Conservation (phyloP, 306 rosid species). For the Cucurbita maxima region DNA sequence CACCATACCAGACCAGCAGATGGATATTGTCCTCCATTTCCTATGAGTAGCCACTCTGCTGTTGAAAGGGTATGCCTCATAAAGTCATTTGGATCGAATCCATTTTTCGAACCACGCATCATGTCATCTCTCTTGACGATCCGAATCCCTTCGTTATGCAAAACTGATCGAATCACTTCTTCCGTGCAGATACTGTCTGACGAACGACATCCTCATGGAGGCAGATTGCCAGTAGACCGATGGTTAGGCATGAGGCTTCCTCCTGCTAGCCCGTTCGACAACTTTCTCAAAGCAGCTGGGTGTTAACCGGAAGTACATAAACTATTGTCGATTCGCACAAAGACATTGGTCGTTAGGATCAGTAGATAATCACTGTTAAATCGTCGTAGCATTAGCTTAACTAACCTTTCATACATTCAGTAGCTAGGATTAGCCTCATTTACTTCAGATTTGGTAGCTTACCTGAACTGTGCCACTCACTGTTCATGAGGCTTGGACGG, state of each 20-base stretch:
- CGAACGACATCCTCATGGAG: conserved; percentile 16
- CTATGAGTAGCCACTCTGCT: conserved; percentile 1
- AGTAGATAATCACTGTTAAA: not conserved
- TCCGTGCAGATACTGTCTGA: conserved; percentile 27
- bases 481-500: not conserved
- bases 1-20: conserved; percentile 26
- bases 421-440: not conserved
- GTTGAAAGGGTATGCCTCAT: conserved; percentile 4
- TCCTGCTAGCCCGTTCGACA: conserved; percentile 95
- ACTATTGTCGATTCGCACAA: not conserved
- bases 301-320: conserved; percentile 28
- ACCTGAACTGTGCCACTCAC: not conserved
- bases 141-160: not conserved
- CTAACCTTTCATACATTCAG: not conserved
- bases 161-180: not conserved
- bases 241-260: conserved; percentile 71
- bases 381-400: not conserved
- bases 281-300: conserved; percentile 93
- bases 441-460: not conserved
- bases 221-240: conserved; percentile 25
- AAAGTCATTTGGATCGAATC: not conserved
- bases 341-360: conserved; percentile 3
- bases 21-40: conserved; percentile 10
- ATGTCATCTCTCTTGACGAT: not conserved
- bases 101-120: not conserved